Conservation (phyloP, 1,139 yeast genomes). For the Kluyveromyces sp. region DNA sequence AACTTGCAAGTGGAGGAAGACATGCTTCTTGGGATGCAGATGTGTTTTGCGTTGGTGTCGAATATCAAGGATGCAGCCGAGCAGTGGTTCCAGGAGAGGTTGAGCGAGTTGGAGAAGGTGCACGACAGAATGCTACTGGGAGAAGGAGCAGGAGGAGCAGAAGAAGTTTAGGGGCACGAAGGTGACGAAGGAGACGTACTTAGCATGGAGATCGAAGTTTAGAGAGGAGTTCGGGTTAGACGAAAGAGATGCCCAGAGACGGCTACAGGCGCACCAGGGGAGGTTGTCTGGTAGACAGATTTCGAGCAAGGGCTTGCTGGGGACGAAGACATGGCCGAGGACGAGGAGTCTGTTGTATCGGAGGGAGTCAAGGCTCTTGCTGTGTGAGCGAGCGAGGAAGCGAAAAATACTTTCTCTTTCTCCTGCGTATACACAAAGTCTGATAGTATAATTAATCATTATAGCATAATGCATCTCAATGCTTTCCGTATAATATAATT, state of each 20-base stretch:
- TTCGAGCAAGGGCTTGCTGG: conserved; percentile 79
- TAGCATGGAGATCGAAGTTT: conserved; percentile 61
- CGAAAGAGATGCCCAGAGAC: conserved; percentile 48
- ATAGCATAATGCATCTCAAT: too few relatives aligned
- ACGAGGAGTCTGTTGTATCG: conserved; percentile 14
- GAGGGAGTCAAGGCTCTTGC: conserved; percentile 9
- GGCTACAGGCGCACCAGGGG: conserved; percentile 56
- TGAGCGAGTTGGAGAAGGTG: conserved; percentile 46
- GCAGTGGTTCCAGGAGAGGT: conserved; percentile 46
- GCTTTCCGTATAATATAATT: too few relatives aligned
- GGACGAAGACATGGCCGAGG: conserved; percentile 44
- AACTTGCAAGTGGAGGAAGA: conserved; percentile 65
- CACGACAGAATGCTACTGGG: conserved; percentile 50
- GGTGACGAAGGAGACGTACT: conserved; percentile 66
- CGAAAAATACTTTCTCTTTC: too few relatives aligned
- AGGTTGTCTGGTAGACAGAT: conserved; percentile 82
- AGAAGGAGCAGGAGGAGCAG: conserved; percentile 65
- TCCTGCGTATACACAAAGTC: too few relatives aligned
- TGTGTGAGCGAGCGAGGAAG: neutral
- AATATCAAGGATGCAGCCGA: conserved; percentile 78
- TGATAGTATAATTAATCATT: too few relatives aligned
- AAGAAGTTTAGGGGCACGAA: conserved; percentile 67
- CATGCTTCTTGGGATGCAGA: conserved; percentile 66
- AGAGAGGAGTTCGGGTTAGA: conserved; percentile 47
- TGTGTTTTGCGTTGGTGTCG: conserved; percentile 71